Percentiles rank a stretch among this genome's conserved stretches.
These are phyloP conservation scores for Russula compacta DNA, from an alignment of 768 basidiomycete genomes.

Conservation along the genomic window DNA sequence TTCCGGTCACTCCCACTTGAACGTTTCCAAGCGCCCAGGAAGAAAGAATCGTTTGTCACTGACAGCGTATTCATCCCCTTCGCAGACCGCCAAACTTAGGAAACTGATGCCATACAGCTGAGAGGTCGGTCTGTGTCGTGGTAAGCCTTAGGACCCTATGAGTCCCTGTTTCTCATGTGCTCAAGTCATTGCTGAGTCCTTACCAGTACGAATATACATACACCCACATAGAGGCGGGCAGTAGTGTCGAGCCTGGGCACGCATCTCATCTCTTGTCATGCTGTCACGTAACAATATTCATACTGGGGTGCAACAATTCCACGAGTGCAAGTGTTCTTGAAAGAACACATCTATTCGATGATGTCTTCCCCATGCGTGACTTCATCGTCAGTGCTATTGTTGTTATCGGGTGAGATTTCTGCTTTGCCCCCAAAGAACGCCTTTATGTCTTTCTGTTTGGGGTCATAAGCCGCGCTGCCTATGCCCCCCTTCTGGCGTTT, in stretches of 20 bases:
- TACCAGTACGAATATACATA: background rate
- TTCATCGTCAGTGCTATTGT: slow-evolving; percentile 27
- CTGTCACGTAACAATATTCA: background rate
- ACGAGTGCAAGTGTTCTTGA: background rate
- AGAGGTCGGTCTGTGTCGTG: slow-evolving; percentile 2
- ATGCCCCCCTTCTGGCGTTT: slow-evolving; percentile 71
- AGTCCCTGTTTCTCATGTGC: background rate
- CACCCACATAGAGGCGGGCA: too few species aligned
- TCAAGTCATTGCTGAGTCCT: background rate
- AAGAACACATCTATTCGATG: background rate
- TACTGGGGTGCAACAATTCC: too few species aligned
- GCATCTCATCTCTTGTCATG: background rate
- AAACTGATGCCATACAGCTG: slow-evolving; percentile 66
- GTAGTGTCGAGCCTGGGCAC: background rate
- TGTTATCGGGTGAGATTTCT: slow-evolving; percentile 4
- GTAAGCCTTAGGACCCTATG: background rate
- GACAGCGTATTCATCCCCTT: slow-evolving; percentile 54
- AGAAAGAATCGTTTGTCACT: slow-evolving; percentile 58
- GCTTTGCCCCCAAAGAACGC: slow-evolving; percentile 51
- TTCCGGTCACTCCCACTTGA: slow-evolving; percentile 66
- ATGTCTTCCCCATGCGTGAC: background rate
- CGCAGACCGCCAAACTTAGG: slow-evolving; percentile 61
- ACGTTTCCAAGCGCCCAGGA: slow-evolving; percentile 54
- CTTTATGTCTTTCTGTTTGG: slow-evolving; percentile 65
- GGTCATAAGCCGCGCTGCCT: slow-evolving; percentile 60